These are phyloP conservation scores for Funneliformis mosseae DNA, from an alignment of 192 early-diverging fungal genomes.

Conservation along the genomic window DNA sequence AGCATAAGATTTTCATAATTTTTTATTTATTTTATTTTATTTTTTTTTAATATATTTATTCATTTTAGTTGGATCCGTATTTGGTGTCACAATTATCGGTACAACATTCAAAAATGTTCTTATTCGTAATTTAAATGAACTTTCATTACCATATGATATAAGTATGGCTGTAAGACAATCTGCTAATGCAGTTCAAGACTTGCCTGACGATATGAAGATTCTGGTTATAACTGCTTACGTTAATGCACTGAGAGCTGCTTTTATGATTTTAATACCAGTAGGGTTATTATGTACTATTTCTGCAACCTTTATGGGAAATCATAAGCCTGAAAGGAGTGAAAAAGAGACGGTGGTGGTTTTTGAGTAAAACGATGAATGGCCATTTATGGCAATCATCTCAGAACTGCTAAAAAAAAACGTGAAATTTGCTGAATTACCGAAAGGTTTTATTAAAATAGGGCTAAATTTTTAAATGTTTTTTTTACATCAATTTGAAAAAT, in stretches of 20 bases:
- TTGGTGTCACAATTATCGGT: conserved; percentile 70
- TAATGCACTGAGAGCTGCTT: not conserved
- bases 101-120: conserved; percentile 65
- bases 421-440: too few species aligned
- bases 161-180: not conserved
- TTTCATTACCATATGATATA: not conserved
- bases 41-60: too few species aligned
- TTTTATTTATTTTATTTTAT: conserved; percentile 48
- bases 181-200: not conserved
- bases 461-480: too few species aligned
- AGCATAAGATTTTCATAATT: not conserved
- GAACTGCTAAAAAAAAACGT: too few species aligned
- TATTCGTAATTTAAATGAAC: not conserved
- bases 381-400: too few species aligned
- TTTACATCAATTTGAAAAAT: too few species aligned
- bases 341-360: not conserved
- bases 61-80: conserved; percentile 48
- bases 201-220: not conserved
- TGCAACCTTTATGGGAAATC: not conserved
- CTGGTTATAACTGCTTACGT: not conserved
- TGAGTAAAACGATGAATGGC: too few species aligned
- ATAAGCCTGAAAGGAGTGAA: not conserved
- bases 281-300: not conserved
- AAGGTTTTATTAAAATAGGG: too few species aligned
- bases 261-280: not conserved